Base-by-base conservation (phyloP, 257 asterid species). In the Salvia rosmarinus region DNA sequence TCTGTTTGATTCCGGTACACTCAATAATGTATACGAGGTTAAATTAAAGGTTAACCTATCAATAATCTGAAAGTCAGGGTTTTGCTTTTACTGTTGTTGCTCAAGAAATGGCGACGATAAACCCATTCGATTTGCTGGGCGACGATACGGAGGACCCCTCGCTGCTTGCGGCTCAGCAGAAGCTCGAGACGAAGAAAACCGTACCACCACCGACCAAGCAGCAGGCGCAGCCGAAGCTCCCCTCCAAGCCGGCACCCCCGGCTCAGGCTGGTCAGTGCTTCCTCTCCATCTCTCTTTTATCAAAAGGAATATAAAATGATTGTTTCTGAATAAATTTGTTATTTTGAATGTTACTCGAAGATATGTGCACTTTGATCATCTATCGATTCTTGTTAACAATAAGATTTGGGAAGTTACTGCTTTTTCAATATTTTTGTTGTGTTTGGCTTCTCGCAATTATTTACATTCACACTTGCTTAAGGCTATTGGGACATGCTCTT, bases 101-200 rank as follows among this genome's bases (percentile, higher is more conserved):
- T 67, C 49, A 65, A 56, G 61, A 44, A 77, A 91, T 91, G 97
- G 90, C 95, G 84, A 82, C 92, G 20, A 9, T 65, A 73, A 91
- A 91, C 73, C 97, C 96, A 4, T 91, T 91, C 72, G 97, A 87
- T 85, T 85, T 91, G 85, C 83, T 91, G 65, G 95, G 85, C 70
- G 94, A 85, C 59, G 96, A 88, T 52, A 10, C 84, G 50, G 96
- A 85, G 71, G 95, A 87, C 68, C 90, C 91, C 2, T 75, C 83
- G 52, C 84, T 68, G 76, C 83, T 87, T 71, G 94, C 91, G 69
- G 82, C 85, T 68, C 86, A 82, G 56, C 83, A 67, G 67, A 87
- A 84, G 86, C 54, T 70, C 75, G 87, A 81, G 75, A 68, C 87
- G 0, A 84, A 83, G 87, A 91, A 86, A 79, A 9, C 83, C 58